Base-by-base conservation (phyloP, 345 rosid species). In the Balakata baccata region DNA sequence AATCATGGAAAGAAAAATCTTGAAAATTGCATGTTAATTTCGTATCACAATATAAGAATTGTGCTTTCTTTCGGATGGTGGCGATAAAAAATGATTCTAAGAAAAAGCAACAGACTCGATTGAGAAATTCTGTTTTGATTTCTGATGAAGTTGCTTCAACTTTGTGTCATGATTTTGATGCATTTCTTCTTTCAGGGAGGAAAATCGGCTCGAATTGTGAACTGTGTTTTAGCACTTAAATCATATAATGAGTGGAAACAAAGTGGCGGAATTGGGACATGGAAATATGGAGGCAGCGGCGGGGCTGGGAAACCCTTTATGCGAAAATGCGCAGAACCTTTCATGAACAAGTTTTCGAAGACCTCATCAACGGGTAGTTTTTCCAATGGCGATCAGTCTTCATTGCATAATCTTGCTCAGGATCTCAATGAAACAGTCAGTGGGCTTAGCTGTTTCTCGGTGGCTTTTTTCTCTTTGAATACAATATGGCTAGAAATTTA, bases 241-340 rank as follows among this genome's bases (percentile, higher is more conserved):
- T 80, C 83, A 65, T 80, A 80, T 45, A 62, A 61, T n/a, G 83
- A 80, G 13, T 80, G 83, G 83, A 80, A 75, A 68, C 73, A 58
- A 63, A 75, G 29, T 71, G 83, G 83, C 11, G 77, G 77, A 45
- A 39, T 16, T 47, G 83, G 83, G 52, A 72, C 76, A 75, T 75
- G 74, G 77, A 80, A 79, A 72, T 75, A 79, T 11, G 46, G 75
- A 23, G 78, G 78, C 18, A 78, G 72, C 9, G 37, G 34, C 13
- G 73, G 79, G 18, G 41, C 53, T 43, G 75, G 64, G 29, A 80
- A 63, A 72, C 47, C 47, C 8, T 58, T 58, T 16, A 58, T 58
- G 62, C 37, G 62, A 22, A 58, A 58, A 58, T 13, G 37, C 22
- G 37, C 62, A 58, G 62, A 58, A 7, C 66, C 78, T 14, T 80